Evolutionary conservation across 257 asterid species (phyloP).

Genomic region (Apocynum venetum): DNA sequence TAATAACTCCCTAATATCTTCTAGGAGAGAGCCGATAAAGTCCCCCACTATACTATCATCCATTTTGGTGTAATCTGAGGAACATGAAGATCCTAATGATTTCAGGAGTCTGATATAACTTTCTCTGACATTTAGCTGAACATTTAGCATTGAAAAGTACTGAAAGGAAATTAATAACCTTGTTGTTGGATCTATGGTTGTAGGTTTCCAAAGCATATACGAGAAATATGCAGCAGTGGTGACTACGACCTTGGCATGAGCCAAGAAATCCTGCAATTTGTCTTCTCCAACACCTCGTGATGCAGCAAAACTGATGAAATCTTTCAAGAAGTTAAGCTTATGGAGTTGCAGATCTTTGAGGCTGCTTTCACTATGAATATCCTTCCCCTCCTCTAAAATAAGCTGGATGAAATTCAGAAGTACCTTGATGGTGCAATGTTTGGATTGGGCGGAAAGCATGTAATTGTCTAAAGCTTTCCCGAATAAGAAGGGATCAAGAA

Average conservation of each 20-base stretch:
- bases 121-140: not conserved
- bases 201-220: not conserved
- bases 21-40: not conserved
- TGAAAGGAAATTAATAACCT: not conserved
- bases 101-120: not conserved
- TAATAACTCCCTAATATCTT: not conserved
- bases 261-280: not conserved
- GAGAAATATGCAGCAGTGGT: not conserved
- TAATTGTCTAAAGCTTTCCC: too few species aligned
- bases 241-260: not conserved
- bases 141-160: not conserved
- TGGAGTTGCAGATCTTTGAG: too few species aligned
- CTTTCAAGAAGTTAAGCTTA: not conserved
- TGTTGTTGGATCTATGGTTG: not conserved
- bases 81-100: too few species aligned
- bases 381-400: too few species aligned
- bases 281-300: not conserved
- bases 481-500: too few species aligned
- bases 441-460: too few species aligned
- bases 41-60: not conserved
- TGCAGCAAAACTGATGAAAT: not conserved
- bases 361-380: too few species aligned
- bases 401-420: too few species aligned
- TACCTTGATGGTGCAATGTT: too few species aligned
- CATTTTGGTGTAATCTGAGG: not conserved